Evolutionary conservation across 1,284 basidiomycete species (phyloP).

Genomic region (Fistulina hepatica): DNA sequence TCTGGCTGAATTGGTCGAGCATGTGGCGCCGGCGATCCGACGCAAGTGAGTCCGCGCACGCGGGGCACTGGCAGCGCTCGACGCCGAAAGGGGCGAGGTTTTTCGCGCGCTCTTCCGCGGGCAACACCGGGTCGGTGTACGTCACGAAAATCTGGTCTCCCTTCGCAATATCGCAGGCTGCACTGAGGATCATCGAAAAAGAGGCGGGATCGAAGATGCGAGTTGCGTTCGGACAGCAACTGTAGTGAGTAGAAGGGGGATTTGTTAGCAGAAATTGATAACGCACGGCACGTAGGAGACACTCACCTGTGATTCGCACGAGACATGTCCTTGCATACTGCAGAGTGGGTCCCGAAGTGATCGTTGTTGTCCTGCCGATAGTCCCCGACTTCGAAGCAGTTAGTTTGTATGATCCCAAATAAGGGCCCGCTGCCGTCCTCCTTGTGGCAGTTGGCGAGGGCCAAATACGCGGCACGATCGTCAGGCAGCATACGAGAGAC

Average conservation of each 20-base stretch:
- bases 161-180: constrained; percentile 16
- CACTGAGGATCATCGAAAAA: constrained; percentile 18
- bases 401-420: constrained; percentile 17
- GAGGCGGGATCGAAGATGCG: constrained; percentile 15
- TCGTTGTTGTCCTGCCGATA: no score
- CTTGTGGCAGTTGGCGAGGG: constrained; percentile 15
- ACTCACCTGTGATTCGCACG: constrained; percentile 11
- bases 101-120: constrained; percentile 5
- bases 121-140: constrained; percentile 1
- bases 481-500: constrained; percentile 9
- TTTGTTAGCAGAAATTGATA: no score
- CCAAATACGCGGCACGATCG: constrained; percentile 10
- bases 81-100: constrained; percentile 5
- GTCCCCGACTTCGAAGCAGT: no score
- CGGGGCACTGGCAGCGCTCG: constrained; percentile 8
- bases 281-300: no score
- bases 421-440: constrained; percentile 17
- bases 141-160: constrained; percentile 20
- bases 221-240: constrained; percentile 18
- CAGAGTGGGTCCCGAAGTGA: constrained; percentile 3
- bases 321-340: constrained; percentile 7
- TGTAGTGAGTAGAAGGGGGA: no score
- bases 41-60: constrained; percentile 5
- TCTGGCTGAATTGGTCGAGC: background rate
- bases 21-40: constrained; percentile 3